Evolutionary conservation across 495 filamentous ascomycete genomes (phyloP).

Genomic region (Penicillium macrosclerotiorum): DNA sequence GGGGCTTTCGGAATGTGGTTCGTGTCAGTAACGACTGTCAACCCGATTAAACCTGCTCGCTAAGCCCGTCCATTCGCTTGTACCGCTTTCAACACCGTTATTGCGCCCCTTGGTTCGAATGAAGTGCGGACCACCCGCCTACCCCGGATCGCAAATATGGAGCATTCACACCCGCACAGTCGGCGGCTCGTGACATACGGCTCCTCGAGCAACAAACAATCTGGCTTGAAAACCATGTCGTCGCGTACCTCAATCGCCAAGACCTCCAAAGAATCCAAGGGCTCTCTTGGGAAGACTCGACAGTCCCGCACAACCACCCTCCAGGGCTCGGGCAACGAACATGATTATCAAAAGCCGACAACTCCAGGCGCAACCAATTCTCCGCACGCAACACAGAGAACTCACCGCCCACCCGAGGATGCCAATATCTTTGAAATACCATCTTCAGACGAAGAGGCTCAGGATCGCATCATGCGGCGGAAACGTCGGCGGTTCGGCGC

Average conservation of each 20-base stretch:
- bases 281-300: neutral
- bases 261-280: neutral
- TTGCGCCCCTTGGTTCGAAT: conserved; percentile 1
- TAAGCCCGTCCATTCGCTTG: neutral
- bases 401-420: conserved; percentile 1
- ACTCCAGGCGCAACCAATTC: neutral
- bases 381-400: neutral
- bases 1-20: neutral
- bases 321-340: conserved; percentile 1
- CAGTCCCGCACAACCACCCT: neutral
- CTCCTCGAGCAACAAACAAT: conserved; percentile 31
- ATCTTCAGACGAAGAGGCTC: conserved; percentile 36
- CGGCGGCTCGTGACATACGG: conserved; percentile 52
- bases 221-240: conserved; percentile 2
- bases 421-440: conserved; percentile 35
- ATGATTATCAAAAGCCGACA: conserved; percentile 2
- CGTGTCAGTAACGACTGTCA: neutral
- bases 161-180: conserved; percentile 20
- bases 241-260: neutral
- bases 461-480: neutral
- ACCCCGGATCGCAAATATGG: conserved; percentile 18
- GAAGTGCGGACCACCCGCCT: conserved; percentile 2
- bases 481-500: conserved; percentile 18
- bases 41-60: neutral
- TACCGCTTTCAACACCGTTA: neutral